Evolutionary conservation across 2,329 filamentous ascomycete species (phyloP).

Genomic region (Fusarium buxicola): DNA sequence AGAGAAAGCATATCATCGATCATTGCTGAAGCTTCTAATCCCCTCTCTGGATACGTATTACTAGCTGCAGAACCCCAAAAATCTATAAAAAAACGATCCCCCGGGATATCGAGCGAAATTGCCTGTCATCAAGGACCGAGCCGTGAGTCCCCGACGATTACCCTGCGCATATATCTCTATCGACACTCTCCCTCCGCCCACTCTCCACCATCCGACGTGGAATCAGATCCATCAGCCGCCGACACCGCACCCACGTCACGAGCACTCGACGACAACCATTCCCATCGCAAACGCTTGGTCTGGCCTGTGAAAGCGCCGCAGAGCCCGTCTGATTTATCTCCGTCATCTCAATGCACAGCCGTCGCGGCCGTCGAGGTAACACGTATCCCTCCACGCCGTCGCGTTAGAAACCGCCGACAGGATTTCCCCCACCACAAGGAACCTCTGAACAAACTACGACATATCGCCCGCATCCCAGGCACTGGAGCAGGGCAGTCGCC

Average conservation of each 20-base stretch:
- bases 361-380: constrained; percentile 31
- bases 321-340: neutral
- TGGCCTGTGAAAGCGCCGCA: constrained; percentile 2
- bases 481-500: neutral
- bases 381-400: constrained; percentile 36
- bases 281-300: constrained; percentile 1
- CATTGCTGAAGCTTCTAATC: constrained; percentile 25
- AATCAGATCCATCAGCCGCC: constrained; percentile 27
- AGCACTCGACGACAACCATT: constrained; percentile 12
- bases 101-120: constrained; percentile 1
- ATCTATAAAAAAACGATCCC: neutral
- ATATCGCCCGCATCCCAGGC: neutral
- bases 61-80: constrained; percentile 5
- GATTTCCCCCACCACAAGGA: constrained; percentile 3
- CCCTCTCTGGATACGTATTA: constrained; percentile 10
- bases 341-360: constrained; percentile 37
- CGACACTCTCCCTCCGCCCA: constrained; percentile 25
- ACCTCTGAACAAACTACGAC: neutral
- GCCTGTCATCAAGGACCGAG: neutral
- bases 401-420: constrained; percentile 46
- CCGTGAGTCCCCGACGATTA: neutral
- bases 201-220: constrained; percentile 36
- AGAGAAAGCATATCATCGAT: constrained; percentile 31
- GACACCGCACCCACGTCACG: constrained; percentile 24
- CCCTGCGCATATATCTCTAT: constrained; percentile 25